These are phyloP conservation scores for Fusarium praegraminearum DNA, from an alignment of 2,329 filamentous ascomycete genomes.

Conservation along the genomic window DNA sequence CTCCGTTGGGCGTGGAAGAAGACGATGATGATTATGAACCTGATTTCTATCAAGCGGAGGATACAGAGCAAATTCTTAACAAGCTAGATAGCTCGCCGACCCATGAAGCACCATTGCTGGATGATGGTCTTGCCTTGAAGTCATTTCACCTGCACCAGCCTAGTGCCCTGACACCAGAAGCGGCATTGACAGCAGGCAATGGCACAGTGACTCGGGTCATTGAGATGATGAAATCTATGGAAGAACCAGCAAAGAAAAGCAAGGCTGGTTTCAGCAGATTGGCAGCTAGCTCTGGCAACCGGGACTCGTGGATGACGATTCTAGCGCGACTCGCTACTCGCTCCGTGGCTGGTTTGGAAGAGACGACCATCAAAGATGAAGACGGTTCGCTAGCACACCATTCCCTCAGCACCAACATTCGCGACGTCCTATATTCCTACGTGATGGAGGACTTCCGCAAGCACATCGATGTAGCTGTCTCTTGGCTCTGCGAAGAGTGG, in stretches of 20 bases:
- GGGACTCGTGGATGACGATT: conserved; percentile 91
- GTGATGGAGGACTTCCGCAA: conserved; percentile 92
- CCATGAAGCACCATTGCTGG: conserved; percentile 52
- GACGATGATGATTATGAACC: conserved; percentile 92
- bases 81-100: conserved; percentile 78
- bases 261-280: conserved; percentile 84
- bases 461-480: conserved; percentile 89
- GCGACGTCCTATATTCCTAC: conserved; percentile 85
- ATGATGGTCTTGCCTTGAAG: conserved; percentile 71
- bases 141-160: conserved; percentile 85
- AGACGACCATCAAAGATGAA: conserved; percentile 68
- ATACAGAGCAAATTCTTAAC: conserved; percentile 81
- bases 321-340: conserved; percentile 87
- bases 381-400: conserved; percentile 54
- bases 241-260: conserved; percentile 73
- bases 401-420: conserved; percentile 75
- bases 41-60: conserved; percentile 81
- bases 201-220: conserved; percentile 83
- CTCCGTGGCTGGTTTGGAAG: conserved; percentile 77
- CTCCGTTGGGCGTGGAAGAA: conserved; percentile 75
- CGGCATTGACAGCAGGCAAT: conserved; percentile 79
- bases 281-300: conserved; percentile 84
- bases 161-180: conserved; percentile 76
- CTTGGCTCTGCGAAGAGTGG: conserved; percentile 98
- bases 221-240: conserved; percentile 78